Base-by-base conservation (phyloP, 148 eudicot genomes). In the Cornus florida region DNA sequence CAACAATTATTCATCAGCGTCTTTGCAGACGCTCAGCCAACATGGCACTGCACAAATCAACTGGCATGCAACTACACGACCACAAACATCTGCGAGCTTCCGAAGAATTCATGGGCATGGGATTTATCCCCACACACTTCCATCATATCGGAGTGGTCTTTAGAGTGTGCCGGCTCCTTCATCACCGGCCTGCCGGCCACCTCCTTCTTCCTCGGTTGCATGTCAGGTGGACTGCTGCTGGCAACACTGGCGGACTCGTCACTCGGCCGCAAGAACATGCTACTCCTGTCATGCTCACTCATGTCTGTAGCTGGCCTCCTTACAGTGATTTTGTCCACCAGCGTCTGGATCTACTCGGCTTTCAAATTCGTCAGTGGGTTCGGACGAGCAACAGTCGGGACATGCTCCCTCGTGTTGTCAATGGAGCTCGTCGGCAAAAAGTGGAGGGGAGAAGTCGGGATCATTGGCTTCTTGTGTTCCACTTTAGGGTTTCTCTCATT, bases 1-100 rank as follows among this genome's bases (percentile, higher is more conserved):
- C 98, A 94, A 77, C 94, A 92, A 71, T 82, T 90, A 24, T 92
- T 94, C 82, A 88, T 94, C 67, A 89, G 87, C 13, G 83, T 92
- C 10, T 89, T 94, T 72, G 87, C 98, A 1, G 93, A 94, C 57
- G 86, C 96, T 0, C 76, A 77, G 53, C 97, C 94, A 7, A 19
- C 82, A 65, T 88, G 92, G 93, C 88, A 82, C 57, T 88, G 89
- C 78, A 81, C 72, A 12, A 8, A 23, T 5, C 7, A 32, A n/a
- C 13, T 8, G 10, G 2, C 82, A 17, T 86, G 86, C 77, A 22
- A 22, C 64, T 10, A 75, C 24, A 4, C 32, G 1, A 19, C 79
- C 17, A 10, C 82, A 3, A 80, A 88, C 24, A 31, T 87, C 14
- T 88, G 92, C 35, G 72, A 33, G 4, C 79, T 87, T 23, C 81